Percentiles rank a stretch among this genome's conserved stretches.
Evolutionary conservation across 345 rosid species (phyloP).

Genomic region (Draba incana): DNA sequence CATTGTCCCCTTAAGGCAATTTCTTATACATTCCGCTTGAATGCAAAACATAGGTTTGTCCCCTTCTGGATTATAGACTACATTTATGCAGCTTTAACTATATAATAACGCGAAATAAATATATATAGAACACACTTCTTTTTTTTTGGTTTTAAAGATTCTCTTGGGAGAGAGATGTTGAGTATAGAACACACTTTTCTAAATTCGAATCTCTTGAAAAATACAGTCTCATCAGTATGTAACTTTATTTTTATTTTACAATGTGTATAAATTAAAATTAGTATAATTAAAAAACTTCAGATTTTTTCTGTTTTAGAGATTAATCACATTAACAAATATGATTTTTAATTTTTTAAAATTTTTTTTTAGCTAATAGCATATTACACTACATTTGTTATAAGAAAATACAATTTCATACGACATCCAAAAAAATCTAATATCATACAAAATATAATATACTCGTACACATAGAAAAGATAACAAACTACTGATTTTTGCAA

Average conservation of each 20-base stretch:
- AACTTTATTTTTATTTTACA: neutral
- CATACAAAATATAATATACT: neutral
- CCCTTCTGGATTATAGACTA: conserved; percentile 32
- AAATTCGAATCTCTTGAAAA: too few species aligned
- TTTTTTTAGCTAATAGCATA: neutral
- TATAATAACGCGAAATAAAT: conserved; percentile 11
- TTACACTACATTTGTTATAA: neutral
- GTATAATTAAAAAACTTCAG: too few species aligned
- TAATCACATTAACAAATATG: too few species aligned
- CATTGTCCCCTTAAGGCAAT: conserved; percentile 21
- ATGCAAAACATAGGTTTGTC: conserved; percentile 35
- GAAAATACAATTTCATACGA: neutral
- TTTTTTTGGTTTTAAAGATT: too few species aligned
- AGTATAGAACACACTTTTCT: too few species aligned
- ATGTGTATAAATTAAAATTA: too few species aligned
- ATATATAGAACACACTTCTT: neutral
- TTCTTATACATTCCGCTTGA: conserved; percentile 12
- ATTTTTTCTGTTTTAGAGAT: too few species aligned
- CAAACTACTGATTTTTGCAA: neutral
- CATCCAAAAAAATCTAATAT: neutral
- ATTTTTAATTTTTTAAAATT: neutral
- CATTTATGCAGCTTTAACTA: conserved; percentile 35
- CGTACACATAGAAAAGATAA: neutral
- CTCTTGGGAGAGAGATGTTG: too few species aligned
- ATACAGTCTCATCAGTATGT: neutral